phyloP scores from a whole-genome alignment of 1,139 yeast genomes.

The Candida sojae region DNA sequence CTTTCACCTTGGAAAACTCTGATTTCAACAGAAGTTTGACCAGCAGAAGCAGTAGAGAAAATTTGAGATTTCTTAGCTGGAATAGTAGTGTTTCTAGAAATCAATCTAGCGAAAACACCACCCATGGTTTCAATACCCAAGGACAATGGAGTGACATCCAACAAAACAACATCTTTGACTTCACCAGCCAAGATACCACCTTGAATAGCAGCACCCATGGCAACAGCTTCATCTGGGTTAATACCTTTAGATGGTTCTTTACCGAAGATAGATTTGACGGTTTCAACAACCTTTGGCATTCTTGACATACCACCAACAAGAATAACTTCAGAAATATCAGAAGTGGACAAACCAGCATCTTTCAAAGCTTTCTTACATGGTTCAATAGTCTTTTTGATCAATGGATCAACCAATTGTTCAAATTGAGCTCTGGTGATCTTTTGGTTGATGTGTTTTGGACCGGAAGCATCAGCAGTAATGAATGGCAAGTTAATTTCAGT shows the following conservation, averaged over 20 bases:
- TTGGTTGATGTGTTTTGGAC: slow-evolving; percentile 98
- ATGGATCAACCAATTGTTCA: slow-evolving; percentile 86
- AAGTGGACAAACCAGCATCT: slow-evolving; percentile 86
- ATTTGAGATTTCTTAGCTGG: slow-evolving; percentile 97
- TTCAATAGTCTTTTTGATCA: slow-evolving; percentile 89
- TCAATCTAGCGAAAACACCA: slow-evolving; percentile 97
- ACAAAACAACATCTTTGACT: slow-evolving; percentile 73
- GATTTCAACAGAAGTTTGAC: slow-evolving; percentile 98
- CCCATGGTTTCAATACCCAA: slow-evolving; percentile 99
- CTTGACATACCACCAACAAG: slow-evolving; percentile 99
- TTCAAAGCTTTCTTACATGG: slow-evolving; percentile 98
- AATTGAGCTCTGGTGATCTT: slow-evolving; percentile 91
- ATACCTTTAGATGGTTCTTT: slow-evolving; percentile 98
- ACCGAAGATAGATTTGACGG: slow-evolving; percentile 90
- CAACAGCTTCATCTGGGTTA: slow-evolving; percentile 99
- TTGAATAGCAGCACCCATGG: slow-evolving; percentile 99
- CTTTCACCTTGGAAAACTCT: slow-evolving; percentile 99
- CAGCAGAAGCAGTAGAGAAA: slow-evolving; percentile 98
- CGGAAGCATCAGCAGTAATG: slow-evolving; percentile 93
- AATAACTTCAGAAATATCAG: slow-evolving; percentile 91
- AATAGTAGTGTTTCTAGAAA: slow-evolving; percentile 96
- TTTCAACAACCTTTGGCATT: slow-evolving; percentile 99
- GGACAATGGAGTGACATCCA: slow-evolving; percentile 98
- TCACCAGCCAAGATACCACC: slow-evolving; percentile 99
- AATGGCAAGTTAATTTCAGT: slow-evolving; percentile 97